Conservation (phyloP, 2,329 filamentous ascomycete genomes). For the Neonectria ditissima region DNA sequence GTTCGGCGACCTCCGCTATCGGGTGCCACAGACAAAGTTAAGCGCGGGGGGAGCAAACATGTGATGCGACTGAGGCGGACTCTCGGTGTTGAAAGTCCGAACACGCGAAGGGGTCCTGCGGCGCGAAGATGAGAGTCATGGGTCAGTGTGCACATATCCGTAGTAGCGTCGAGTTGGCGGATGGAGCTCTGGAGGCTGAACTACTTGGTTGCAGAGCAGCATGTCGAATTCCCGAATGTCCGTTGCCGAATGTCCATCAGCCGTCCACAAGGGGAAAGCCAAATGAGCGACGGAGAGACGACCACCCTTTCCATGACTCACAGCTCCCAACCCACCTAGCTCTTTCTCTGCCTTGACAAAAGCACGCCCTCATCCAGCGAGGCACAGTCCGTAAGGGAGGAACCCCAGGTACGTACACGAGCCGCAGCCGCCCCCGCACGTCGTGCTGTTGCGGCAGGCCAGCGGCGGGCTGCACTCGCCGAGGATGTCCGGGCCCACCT, state of each 20-base stretch:
- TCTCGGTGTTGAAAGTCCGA: neutral
- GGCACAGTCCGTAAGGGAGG: constrained; percentile 29
- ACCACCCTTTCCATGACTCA: neutral
- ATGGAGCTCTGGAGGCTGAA: neutral
- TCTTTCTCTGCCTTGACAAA: neutral
- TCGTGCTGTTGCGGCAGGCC: constrained; percentile 27
- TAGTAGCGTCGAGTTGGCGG: neutral
- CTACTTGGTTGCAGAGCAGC: neutral
- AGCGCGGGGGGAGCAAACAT: neutral
- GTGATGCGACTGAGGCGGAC: neutral
- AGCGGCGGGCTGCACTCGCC: constrained; percentile 27
- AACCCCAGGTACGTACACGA: constrained; percentile 29
- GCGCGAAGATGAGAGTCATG: neutral
- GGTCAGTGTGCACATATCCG: neutral
- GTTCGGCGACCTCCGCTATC: constrained; percentile 22
- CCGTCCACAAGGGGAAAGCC: neutral
- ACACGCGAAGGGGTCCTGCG: neutral
- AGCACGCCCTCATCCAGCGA: constrained; percentile 15
- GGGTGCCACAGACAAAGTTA: neutral
- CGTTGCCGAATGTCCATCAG: neutral
- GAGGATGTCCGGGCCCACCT: constrained; percentile 14
- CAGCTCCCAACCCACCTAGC: neutral
- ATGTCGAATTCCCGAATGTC: neutral
- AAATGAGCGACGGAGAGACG: neutral
- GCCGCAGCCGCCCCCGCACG: constrained; percentile 28